Percentiles rank a stretch among this genome's conserved stretches.
These are phyloP conservation scores for Boletus sensibilis DNA, from an alignment of 768 basidiomycete genomes.

Conservation along the genomic window DNA sequence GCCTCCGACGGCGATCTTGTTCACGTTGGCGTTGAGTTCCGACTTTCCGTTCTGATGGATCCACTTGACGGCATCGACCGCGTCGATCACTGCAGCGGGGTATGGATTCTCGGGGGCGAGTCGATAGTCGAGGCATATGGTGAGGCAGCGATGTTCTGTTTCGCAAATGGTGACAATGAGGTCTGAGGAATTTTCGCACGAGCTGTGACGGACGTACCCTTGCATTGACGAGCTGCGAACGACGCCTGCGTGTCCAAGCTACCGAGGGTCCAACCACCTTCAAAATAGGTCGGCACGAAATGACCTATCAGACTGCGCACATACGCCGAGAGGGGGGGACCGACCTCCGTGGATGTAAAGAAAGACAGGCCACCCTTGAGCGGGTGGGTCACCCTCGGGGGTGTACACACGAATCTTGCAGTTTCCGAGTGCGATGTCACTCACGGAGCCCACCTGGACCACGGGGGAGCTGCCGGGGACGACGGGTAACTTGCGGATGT, in stretches of 20 bases:
- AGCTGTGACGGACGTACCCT: slow-evolving; percentile 10
- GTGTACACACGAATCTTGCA: slow-evolving; percentile 63
- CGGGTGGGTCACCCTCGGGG: slow-evolving; percentile 49
- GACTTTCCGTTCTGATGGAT: slow-evolving; percentile 46
- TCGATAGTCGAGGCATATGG: slow-evolving; percentile 68
- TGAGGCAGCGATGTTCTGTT: slow-evolving; percentile 58
- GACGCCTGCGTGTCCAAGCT: slow-evolving; percentile 57
- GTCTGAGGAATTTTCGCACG: no score
- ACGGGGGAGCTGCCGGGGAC: slow-evolving; percentile 57
- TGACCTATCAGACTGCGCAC: background rate
- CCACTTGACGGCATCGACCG: slow-evolving; percentile 66
- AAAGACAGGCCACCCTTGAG: slow-evolving; percentile 64
- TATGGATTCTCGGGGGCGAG: slow-evolving; percentile 70
- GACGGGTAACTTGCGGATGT: slow-evolving; percentile 48
- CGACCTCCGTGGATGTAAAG: slow-evolving; percentile 72
- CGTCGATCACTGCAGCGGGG: slow-evolving; percentile 70
- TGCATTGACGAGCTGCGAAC: slow-evolving; percentile 41
- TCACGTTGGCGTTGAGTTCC: slow-evolving; percentile 47
- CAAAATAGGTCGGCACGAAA: background rate
- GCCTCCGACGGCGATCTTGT: slow-evolving; percentile 66
- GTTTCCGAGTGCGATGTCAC: slow-evolving; percentile 49
- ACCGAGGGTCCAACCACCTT: slow-evolving; percentile 76
- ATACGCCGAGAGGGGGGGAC: slow-evolving; percentile 2
- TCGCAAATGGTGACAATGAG: background rate
- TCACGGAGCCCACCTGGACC: slow-evolving; percentile 51